phyloP scores from a whole-genome alignment of 2,329 filamentous ascomycete species.

The Aureobasidium sp. region DNA sequence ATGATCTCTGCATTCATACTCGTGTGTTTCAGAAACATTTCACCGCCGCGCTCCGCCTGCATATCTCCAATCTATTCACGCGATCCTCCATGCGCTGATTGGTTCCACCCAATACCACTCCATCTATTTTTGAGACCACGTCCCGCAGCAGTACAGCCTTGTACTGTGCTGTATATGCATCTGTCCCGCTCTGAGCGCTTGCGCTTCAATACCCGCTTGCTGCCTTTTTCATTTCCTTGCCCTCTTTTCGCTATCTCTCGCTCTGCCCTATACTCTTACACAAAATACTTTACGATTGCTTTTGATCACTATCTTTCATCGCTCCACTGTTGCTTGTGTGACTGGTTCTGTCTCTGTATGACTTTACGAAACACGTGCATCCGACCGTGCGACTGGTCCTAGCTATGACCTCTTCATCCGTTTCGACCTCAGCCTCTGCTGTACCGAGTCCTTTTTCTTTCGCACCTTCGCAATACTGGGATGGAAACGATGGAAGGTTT shows the following conservation, averaged over 20 bases:
- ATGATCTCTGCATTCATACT: not conserved
- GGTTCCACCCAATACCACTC: not conserved
- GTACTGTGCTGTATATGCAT: not conserved
- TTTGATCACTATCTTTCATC: not conserved
- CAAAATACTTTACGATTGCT: not conserved
- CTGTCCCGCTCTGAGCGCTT: not conserved
- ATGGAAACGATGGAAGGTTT: slow-evolving; percentile 20
- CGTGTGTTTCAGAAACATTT: slow-evolving; percentile 6
- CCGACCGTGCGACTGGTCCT: not conserved
- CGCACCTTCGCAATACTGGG: slow-evolving; percentile 17
- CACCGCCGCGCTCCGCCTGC: slow-evolving; percentile 1
- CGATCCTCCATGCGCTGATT: slow-evolving; percentile 11
- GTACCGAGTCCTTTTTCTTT: slow-evolving; percentile 2
- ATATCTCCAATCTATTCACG: slow-evolving; percentile 4
- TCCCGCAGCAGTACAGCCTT: slow-evolving; percentile 1
- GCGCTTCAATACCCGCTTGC: not conserved
- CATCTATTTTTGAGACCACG: slow-evolving; percentile 4
- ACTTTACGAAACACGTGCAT: not conserved
- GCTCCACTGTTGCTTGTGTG: not conserved
- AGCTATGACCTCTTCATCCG: not conserved
- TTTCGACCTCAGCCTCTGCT: slow-evolving; percentile 2
- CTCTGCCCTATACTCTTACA: not conserved
- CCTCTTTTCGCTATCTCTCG: not conserved
- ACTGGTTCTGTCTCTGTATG: not conserved
- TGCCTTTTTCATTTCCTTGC: not conserved